Base-by-base conservation (phyloP, 257 asterid genomes). In the Avicennia marina region DNA sequence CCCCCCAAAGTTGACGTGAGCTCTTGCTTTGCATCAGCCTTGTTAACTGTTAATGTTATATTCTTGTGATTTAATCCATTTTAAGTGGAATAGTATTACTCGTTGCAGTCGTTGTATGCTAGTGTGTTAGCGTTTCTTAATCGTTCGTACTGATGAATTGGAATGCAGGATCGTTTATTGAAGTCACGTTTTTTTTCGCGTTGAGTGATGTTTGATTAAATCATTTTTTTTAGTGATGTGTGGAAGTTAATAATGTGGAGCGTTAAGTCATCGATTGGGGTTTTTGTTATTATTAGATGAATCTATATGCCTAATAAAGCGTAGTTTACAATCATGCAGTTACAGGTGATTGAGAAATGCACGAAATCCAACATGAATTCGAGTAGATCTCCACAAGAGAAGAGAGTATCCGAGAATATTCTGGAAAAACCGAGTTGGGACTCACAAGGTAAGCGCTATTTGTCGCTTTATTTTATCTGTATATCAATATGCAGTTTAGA, bases 361-460 rank as follows among this genome's bases (percentile, higher is more conserved):
- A 21, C 60, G 64, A 79, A 56, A 26, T 59, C 71, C 18, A 20
- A 68, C 0, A 38, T 60, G 72, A 71, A 19, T 6, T 47, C 69
- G 64, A 52, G 74, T 69, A 57, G 64, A 56, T 84, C 83, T 26
- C 85, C 89, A 0, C 73, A 56, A 41, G 69, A 78, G 55, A 76
- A 73, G 79, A 72, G 54, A 56, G 58, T 77, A 42, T 50, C 71
- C 2, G 90, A 77, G 52, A 33, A 61, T 65, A 63, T 57, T 61
- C 0, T 34, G 32, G 81, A 81, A 18, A 88, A 70, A 61, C 81
- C 84, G 29, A 56, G 32, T 18, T 83, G 90, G 98, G 78, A 88
- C 46, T 94, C 95, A 2, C 79, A 75, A 73, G 95, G 97, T 58
- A 60, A 75, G 84, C n/a, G 41, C 41, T 36, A 36, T 36, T 36